Conservation (phyloP, 441 rosid genomes). For the Erysimum pusillum region DNA sequence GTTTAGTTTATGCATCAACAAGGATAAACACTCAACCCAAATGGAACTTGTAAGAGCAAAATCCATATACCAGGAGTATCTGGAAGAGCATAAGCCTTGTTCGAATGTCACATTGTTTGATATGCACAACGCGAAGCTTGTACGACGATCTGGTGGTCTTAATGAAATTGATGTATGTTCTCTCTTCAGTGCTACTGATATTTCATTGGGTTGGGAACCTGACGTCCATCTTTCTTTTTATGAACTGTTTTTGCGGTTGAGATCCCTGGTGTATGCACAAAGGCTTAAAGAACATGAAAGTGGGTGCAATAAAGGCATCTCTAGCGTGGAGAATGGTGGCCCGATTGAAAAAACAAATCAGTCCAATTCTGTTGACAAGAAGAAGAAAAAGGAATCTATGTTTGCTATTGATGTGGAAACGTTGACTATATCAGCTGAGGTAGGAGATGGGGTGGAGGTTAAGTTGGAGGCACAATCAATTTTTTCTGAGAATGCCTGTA, state of each 20-base stretch:
- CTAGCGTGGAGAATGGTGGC: slow-evolving; percentile 55
- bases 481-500: slow-evolving; percentile 97
- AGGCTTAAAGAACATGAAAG: slow-evolving; percentile 62
- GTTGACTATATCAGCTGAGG: slow-evolving; percentile 84
- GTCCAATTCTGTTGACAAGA: slow-evolving; percentile 63
- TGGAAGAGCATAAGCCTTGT: slow-evolving; percentile 69
- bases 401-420: slow-evolving; percentile 97
- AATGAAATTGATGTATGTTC: slow-evolving; percentile 93
- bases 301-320: slow-evolving; percentile 51
- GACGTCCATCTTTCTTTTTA: slow-evolving; percentile 84
- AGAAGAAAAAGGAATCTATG: slow-evolving; percentile 87
- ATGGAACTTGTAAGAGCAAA: slow-evolving; percentile 93
- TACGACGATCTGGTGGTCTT: slow-evolving; percentile 89
- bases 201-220: slow-evolving; percentile 94
- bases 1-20: slow-evolving; percentile 76
- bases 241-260: slow-evolving; percentile 82
- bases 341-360: slow-evolving; percentile 56
- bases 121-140: slow-evolving; percentile 90
- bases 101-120: slow-evolving; percentile 78
- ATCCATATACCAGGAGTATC: slow-evolving; percentile 81
- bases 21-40: slow-evolving; percentile 93
- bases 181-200: slow-evolving; percentile 95
- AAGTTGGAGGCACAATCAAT: slow-evolving; percentile 90
- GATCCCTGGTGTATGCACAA: slow-evolving; percentile 66
- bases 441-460: slow-evolving; percentile 96